Evolutionary conservation across 352 stramenopile species (phyloP), one percentile per base, ranked within the genome.

Genomic region (Pythium rishiriense): DNA sequence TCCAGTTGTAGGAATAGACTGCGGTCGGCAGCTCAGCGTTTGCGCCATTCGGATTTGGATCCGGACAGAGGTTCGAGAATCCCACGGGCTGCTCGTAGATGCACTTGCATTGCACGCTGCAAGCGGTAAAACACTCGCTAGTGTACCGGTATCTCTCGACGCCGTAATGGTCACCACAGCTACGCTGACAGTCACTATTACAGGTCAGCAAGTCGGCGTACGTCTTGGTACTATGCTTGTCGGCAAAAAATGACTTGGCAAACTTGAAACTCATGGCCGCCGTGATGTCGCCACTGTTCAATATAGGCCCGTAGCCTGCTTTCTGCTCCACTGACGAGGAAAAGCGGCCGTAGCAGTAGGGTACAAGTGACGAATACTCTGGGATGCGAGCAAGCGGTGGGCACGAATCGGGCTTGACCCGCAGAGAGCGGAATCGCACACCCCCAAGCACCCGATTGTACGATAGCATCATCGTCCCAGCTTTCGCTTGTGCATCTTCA

Each of bases 1-100:
- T 81, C 83, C 83, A 92, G 56, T 80, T 83, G 66, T 79, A 92
- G 11, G 77, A 54, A 47, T 83, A 84, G n/a, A 82, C 50, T 4
- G 68, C 47, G 17, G 60, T 64, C 3, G 81, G 80, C 12, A 80
- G 54, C 0, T 65, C 58, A 25, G 48, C 62, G 24, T 61, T 66
- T 6, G 71, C 63, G 0, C 78, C 79, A 33, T 75, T 75, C n/a
- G 81, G 82, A 48, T 83, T 90, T 0, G 79, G 81, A 47, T 85
- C 87, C 0, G 77, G 76, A 52, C 78, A 88, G 5, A 83, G 46
- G 17, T 66, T 57, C 10, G 59, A 50, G 50, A 86, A 85, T 0
- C 74, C 80, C 25, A 59, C 69, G 2, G 77, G 73, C 41, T 87
- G 69, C 31, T 89, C 79, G 47, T 89, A 92, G 56, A 92, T 72